phyloP scores from a whole-genome alignment of 106 monocot species.

The Dendrobium nobile region DNA sequence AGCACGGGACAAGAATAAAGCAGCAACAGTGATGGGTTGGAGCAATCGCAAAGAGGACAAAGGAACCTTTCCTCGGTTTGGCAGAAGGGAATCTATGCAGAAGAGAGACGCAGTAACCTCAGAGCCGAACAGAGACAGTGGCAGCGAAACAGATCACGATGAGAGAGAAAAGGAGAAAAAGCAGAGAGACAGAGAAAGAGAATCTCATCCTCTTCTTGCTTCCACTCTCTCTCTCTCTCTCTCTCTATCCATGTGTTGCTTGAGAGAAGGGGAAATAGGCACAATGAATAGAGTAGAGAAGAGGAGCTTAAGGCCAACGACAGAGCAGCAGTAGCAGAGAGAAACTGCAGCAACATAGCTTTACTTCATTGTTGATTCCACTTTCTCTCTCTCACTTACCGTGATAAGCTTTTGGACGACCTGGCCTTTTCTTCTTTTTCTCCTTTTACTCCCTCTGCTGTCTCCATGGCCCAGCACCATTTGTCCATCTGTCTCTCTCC shows the following conservation, averaged over 20 bases:
- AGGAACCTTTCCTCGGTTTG: constrained; percentile 64
- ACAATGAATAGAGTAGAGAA: not conserved
- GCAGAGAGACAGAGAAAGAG: constrained; percentile 12
- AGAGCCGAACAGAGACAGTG: not conserved
- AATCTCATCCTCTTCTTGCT: not conserved
- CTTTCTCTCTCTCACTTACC: not conserved
- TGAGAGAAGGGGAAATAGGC: not conserved
- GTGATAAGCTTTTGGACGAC: not conserved
- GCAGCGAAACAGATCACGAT: not conserved
- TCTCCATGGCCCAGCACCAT: not conserved
- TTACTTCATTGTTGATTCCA: not conserved
- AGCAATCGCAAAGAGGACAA: constrained; percentile 13
- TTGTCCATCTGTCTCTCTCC: not conserved
- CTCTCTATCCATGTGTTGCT: not conserved
- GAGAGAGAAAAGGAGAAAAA: constrained; percentile 10
- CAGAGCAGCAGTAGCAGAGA: not conserved
- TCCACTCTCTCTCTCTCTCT: too few species aligned
- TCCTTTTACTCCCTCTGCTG: not conserved
- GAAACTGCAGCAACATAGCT: not conserved
- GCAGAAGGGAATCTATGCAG: constrained; percentile 55
- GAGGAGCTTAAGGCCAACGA: not conserved
- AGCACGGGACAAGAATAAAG: not conserved
- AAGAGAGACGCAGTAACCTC: constrained; percentile 9
- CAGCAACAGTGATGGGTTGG: not conserved
- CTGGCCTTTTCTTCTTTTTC: not conserved